phyloP scores from a whole-genome alignment of 805 yeast species.

The Kuraishia piskuri region DNA sequence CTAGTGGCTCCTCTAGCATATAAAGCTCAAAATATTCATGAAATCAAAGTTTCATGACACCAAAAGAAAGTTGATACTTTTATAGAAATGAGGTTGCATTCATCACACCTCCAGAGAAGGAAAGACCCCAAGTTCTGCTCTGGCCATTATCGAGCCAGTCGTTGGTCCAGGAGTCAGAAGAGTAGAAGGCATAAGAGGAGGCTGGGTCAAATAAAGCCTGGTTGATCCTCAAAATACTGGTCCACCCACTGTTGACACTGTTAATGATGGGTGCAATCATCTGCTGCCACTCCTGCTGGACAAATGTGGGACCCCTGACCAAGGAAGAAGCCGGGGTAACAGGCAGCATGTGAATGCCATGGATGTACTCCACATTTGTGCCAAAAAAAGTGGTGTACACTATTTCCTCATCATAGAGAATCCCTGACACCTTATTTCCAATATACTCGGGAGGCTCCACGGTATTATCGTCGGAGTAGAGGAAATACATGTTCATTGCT shows the following conservation, averaged over 20 bases:
- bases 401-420: constrained; percentile 61
- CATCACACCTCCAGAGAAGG: constrained; percentile 55
- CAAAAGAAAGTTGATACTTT: too few relatives aligned
- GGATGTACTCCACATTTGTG: constrained; percentile 61
- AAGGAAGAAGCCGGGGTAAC: constrained; percentile 60
- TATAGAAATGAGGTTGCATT: constrained; percentile 11
- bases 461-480: constrained; percentile 42
- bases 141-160: constrained; percentile 73
- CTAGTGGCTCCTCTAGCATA: too few relatives aligned
- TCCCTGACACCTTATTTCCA: constrained; percentile 64
- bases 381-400: constrained; percentile 76
- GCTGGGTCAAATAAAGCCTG: constrained; percentile 66
- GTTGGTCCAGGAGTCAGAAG: constrained; percentile 42
- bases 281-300: constrained; percentile 55
- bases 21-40: too few relatives aligned
- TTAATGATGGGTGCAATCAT: constrained; percentile 36
- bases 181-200: constrained; percentile 53
- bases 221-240: constrained; percentile 64
- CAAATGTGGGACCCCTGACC: constrained; percentile 45
- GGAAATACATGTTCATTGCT: constrained; percentile 48
- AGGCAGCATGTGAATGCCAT: constrained; percentile 75
- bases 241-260: constrained; percentile 58
- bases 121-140: constrained; percentile 78
- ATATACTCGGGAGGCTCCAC: constrained; percentile 47
- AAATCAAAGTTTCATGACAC: too few relatives aligned